These are phyloP conservation scores for Aphanomyces cochlioides DNA, from an alignment of 352 stramenopile species.

Conservation along the genomic window DNA sequence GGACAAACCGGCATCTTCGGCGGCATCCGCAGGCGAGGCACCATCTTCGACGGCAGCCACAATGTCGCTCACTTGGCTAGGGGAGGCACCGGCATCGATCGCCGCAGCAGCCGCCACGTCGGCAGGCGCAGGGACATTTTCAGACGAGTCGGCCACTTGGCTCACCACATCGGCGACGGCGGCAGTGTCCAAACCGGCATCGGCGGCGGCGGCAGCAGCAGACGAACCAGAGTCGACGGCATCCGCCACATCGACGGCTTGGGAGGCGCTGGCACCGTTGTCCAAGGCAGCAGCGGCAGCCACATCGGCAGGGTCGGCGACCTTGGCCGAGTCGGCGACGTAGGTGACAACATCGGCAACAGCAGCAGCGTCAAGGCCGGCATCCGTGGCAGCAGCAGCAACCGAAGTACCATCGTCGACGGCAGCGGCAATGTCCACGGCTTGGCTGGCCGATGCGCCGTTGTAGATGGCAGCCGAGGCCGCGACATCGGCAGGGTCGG, in stretches of 20 bases:
- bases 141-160: too few species aligned
- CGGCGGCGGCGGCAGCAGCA: neutral
- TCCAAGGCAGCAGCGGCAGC: neutral
- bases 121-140: too few species aligned
- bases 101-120: too few species aligned
- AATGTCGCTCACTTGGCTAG: neutral
- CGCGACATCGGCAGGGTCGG: neutral
- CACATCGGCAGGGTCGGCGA: slow-evolving; percentile 6
- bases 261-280: neutral
- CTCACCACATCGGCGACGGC: too few species aligned
- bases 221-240: neutral
- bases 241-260: neutral
- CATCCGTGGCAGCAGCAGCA: neutral
- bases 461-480: neutral
- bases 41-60: too few species aligned
- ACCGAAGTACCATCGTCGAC: neutral
- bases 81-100: too few species aligned
- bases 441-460: neutral
- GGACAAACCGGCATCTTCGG: too few species aligned
- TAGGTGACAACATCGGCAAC: neutral
- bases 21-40: too few species aligned
- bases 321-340: neutral
- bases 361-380: neutral
- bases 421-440: neutral
- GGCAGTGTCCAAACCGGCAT: too few species aligned